Evolutionary conservation across 495 filamentous ascomycete species (phyloP), one percentile per base, ranked within the genome.

Genomic region (Aspergillus indologenus): DNA sequence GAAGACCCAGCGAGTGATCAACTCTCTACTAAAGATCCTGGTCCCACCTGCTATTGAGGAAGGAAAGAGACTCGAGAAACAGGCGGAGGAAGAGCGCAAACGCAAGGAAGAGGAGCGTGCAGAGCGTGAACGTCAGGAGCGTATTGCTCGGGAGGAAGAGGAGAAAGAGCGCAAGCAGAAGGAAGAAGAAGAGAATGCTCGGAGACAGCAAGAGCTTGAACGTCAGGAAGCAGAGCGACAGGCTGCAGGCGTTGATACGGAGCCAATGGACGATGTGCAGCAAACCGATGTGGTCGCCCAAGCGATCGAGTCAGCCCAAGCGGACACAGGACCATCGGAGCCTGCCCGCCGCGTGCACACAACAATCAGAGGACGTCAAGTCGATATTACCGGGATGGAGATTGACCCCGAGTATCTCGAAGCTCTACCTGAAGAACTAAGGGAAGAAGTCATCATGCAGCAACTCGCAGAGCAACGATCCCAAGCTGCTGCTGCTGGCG

Each of bases 331-430:
- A 3, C 76, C 84, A 47, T 72, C 81, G 21, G 82, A 86, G 56
- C 69, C 78, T 48, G 65, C 65, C 17, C 78, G 75, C 22, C 89
- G 90, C 15, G 80, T 93, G 49, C 82, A 81, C 50, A 92, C 89
- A 7, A 92, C 83, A 0, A 90, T 99, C 54, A 84, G 91, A 62
- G 92, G 91, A 24, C 86, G 87, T 48, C 83, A 90, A 54, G 78
- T 96, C 48, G 93, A 99, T 68, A 93, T 99, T 55, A 98, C 94
- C 5, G 88, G 85, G 23, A 82, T 99, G 62, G 92, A 92, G 58
- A 97, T 99, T 58, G 94, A 99, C 65, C 83, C 89, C 15, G 91
- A 91, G 44, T 99, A 96, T 71, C 83, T 99, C 3, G 90, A 94
- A 55, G 95, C 91, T 42, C 78, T 99, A 18, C 94, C 94, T 0